Conservation (phyloP, 1,284 basidiomycete genomes). For the Grifola frondosa region DNA sequence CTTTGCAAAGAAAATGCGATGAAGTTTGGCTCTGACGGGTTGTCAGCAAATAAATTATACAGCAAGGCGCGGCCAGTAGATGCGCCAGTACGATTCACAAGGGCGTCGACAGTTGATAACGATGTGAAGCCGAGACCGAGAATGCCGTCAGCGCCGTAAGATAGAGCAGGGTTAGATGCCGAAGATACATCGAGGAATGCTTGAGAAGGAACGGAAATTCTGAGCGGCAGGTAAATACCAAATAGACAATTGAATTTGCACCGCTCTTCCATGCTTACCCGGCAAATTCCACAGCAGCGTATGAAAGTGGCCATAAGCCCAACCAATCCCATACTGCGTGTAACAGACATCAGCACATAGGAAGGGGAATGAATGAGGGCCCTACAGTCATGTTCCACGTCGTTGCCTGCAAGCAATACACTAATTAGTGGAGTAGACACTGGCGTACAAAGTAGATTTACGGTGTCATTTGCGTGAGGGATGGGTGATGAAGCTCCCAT, state of each 20-base stretch:
- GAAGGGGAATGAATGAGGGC: slow-evolving; percentile 1
- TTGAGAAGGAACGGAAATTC: slow-evolving; percentile 63
- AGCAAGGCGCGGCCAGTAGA: slow-evolving; percentile 66
- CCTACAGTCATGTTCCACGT: slow-evolving; percentile 63
- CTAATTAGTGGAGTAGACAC: background rate
- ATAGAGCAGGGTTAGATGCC: slow-evolving; percentile 68
- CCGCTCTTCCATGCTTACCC: slow-evolving; percentile 44
- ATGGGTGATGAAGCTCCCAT: slow-evolving; percentile 50
- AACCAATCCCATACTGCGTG: slow-evolving; percentile 73
- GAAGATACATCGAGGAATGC: slow-evolving; percentile 63
- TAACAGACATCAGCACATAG: slow-evolving; percentile 3
- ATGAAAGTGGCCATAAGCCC: slow-evolving; percentile 65
- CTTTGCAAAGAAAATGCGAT: slow-evolving; percentile 73
- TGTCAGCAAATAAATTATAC: slow-evolving; percentile 70
- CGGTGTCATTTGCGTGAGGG: slow-evolving; percentile 52
- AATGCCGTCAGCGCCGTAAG: slow-evolving; percentile 71
- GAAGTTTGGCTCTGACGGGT: slow-evolving; percentile 71
- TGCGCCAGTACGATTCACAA: slow-evolving; percentile 55
- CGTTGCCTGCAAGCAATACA: slow-evolving; percentile 33
- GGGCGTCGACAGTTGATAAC: slow-evolving; percentile 64
- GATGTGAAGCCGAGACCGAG: slow-evolving; percentile 76
- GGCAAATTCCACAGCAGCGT: slow-evolving; percentile 63
- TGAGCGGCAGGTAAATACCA: slow-evolving; percentile 28
- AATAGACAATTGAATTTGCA: background rate
- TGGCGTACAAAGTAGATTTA: slow-evolving; percentile 32